Base-by-base conservation (phyloP, 2,329 filamentous ascomycete species). In the Cytospora paraplurivora region DNA sequence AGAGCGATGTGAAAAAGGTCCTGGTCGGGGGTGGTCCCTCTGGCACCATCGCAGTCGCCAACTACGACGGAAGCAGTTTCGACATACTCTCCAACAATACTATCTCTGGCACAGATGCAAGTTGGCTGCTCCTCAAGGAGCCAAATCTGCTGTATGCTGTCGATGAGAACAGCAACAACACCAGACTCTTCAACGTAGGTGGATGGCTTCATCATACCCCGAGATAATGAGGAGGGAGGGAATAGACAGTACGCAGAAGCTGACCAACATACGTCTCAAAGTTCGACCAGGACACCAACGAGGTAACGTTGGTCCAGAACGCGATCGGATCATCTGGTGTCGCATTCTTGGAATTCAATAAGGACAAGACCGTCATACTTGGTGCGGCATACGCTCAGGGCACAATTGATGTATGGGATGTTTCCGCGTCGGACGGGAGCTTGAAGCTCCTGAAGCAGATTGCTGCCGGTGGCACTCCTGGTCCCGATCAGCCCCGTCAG, bases 341-440 rank as follows among this genome's bases (percentile, higher is more conserved):
- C 11, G 82, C 83, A 37, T 78, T 78, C 66, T 75, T 84, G 32
- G 79, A 75, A 54, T 79, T 83, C 72, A 80, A 77, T 72, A 60
- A 70, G 57, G 76, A 81, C 64, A 69, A 75, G 68, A 79, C 75
- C 3, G 77, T 77, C 56, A 75, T 84, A 70, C 71, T 84, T 3
- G 64, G 62, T 21, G 62, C 62, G 7, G 64, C 54, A 10, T 66
- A 56, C 34, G 64, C 50, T 8, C 54, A 56, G 44, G 62, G 64
- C 7, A 21, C 55, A 41, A 21, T 66, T 32, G 64, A 66, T 38
- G 58, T 66, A n/a, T 66, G 64, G 64, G 62, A 64, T 51, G 57
- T 62, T 15, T 59, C 62, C 54, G 35, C 44, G 3, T 13, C 19
- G 2, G 58, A 64, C 33, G 58, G 62, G 33, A 64, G 34, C 58